phyloP scores from a whole-genome alignment of 768 basidiomycete genomes.

The Trametes maxima region DNA sequence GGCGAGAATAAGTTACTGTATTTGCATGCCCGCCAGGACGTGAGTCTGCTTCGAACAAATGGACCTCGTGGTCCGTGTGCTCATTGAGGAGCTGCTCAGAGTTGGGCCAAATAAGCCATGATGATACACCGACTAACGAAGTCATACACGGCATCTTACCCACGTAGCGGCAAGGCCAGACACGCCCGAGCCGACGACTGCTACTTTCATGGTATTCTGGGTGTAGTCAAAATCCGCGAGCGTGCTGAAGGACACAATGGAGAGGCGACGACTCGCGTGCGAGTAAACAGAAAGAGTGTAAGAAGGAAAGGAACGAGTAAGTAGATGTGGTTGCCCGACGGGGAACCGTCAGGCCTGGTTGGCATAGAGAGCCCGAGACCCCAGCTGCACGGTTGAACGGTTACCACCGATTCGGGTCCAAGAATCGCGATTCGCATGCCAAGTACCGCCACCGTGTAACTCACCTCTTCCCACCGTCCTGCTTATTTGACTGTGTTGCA shows the following conservation, averaged over 20 bases:
- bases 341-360: not conserved
- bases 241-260: not conserved
- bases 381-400: not conserved
- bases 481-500: too few species aligned
- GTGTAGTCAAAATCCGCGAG: not conserved
- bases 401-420: not conserved
- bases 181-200: constrained; percentile 78
- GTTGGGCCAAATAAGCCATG: not conserved
- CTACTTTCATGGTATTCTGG: constrained; percentile 42
- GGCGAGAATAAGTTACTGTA: constrained; percentile 57
- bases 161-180: constrained; percentile 78
- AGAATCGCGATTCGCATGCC: not conserved
- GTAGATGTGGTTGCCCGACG: not conserved
- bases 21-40: constrained; percentile 79
- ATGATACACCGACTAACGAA: too few species aligned
- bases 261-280: too few species aligned
- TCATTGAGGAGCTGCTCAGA: constrained; percentile 64
- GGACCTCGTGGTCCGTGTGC: constrained; percentile 71
- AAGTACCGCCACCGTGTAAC: not conserved
- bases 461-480: too few species aligned
- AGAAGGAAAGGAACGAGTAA: not conserved
- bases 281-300: too few species aligned
- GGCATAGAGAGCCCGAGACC: constrained; percentile 9
- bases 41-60: constrained; percentile 68
- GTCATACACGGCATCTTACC: constrained; percentile 43